These are phyloP conservation scores for Stenocarpella maydis DNA, from an alignment of 2,329 filamentous ascomycete genomes.

Conservation along the genomic window DNA sequence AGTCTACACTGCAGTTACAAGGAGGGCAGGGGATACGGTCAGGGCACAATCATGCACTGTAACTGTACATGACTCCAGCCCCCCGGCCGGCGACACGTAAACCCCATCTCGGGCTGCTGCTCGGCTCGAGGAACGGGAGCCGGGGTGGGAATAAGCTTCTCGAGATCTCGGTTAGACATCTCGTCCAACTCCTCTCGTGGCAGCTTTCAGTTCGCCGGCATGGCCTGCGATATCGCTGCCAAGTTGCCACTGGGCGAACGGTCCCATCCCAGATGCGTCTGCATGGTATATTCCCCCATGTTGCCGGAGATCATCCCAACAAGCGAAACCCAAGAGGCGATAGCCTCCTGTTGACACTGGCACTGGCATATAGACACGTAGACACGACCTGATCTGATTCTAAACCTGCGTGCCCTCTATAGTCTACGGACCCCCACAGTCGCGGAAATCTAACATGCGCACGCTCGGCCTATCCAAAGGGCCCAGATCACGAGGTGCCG, in stretches of 20 bases:
- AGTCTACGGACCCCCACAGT: neutral
- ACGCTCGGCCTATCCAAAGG: neutral
- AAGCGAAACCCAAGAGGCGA: conserved; percentile 5
- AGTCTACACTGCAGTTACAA: neutral
- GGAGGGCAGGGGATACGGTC: neutral
- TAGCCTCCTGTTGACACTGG: neutral
- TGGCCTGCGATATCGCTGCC: neutral
- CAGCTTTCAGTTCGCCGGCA: conserved; percentile 6
- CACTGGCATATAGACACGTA: conserved; percentile 4
- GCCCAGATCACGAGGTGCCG: neutral
- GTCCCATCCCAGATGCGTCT: neutral
- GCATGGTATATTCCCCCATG: neutral
- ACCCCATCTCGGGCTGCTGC: neutral
- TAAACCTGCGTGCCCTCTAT: neutral
- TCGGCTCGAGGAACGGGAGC: neutral
- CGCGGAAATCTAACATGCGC: neutral
- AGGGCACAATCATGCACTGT: conserved; percentile 15
- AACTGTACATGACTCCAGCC: conserved; percentile 16
- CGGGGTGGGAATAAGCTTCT: conserved; percentile 3
- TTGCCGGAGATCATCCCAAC: conserved; percentile 10
- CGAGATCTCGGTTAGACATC: conserved; percentile 4
- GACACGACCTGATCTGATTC: neutral
- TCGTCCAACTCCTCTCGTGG: neutral
- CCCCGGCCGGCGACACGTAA: neutral
- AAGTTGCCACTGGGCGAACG: conserved; percentile 19